These are phyloP conservation scores for Pleodorina starrii DNA, from an alignment of 139 green algal species.

Conservation along the genomic window DNA sequence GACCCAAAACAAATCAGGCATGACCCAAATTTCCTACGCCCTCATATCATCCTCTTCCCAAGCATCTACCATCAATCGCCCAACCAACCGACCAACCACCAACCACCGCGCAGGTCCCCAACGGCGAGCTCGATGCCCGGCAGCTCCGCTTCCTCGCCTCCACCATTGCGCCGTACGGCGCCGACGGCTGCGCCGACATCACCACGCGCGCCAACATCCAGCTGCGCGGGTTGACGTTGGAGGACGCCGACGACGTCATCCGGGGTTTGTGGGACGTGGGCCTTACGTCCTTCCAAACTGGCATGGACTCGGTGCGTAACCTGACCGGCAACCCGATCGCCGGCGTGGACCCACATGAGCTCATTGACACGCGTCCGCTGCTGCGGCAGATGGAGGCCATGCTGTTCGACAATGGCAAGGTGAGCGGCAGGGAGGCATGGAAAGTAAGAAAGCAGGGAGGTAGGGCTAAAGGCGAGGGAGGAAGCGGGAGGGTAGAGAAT, in stretches of 20 bases:
- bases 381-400: constrained; percentile 78
- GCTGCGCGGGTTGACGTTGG: constrained; percentile 91
- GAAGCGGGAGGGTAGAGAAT: too few relatives aligned
- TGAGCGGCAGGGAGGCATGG: not conserved
- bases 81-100: too few relatives aligned
- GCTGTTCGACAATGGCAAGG: constrained; percentile 63
- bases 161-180: constrained; percentile 85
- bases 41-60: too few relatives aligned
- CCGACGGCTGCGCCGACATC: constrained; percentile 95
- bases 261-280: constrained; percentile 48
- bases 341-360: constrained; percentile 91
- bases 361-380: constrained; percentile 83
- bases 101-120: constrained; percentile 83
- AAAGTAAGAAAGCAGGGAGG: too few relatives aligned
- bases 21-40: too few relatives aligned
- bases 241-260: constrained; percentile 44
- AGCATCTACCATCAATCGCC: too few relatives aligned
- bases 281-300: constrained; percentile 88
- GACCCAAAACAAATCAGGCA: too few relatives aligned
- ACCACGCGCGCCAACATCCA: constrained; percentile 98
- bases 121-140: constrained; percentile 84
- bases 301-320: constrained; percentile 99
- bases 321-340: constrained; percentile 83
- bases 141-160: constrained; percentile 85
- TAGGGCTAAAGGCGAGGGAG: too few relatives aligned